Evolutionary conservation across 2,329 filamentous ascomycete species (phyloP), one percentile per base, ranked within the genome.

Genomic region (Scedosporium apiospermum): DNA sequence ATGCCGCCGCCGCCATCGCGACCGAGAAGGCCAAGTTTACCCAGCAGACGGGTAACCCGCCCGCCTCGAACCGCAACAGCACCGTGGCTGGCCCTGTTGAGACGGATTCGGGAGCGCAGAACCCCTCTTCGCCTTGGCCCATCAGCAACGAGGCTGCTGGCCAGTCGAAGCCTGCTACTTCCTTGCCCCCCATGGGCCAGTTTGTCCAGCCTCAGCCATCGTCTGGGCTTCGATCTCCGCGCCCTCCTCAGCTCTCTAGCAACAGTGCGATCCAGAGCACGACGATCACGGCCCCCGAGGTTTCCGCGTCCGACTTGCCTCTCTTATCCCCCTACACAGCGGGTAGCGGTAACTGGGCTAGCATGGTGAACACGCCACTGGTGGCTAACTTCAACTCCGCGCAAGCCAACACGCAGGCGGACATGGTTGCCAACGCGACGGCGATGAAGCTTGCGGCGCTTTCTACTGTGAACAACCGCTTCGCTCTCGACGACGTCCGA

Each of bases 1-100:
- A 99, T 78, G 95, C 95, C 55, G 95, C 95, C 14, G 93, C 93
- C 51, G 95, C 95, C n/a, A 98, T 99, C 74, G 93, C 93, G 27
- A 96, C 95, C 65, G 93, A 99, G 76, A 97, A 97, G 79, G 93
- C 93, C 64, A 96, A 97, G 74, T 98, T 96, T 72, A 96, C 93
- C 18, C 93, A 97, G 74, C 90, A 96, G 73, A 96, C 93, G 3
- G 95, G 93, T 64, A 91, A 93, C 66, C 88, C 88, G 23, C 92
- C 93, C 3, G 86, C 90, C 0, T 97, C 95, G 23, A 96, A 96
- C 79, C 87, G 95, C 64, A 98, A 97, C 78, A 98, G 93, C 74
- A 82, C 87, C 65, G 86, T 62, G 4, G 62, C 63, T 6, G 63
- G 55, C 16, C 38, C 88, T 6, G 84, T 83, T 63, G 87, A 91